Evolutionary conservation across 73 alveolate species (phyloP), one percentile per base, ranked within the genome.

Genomic region (Tetrahymena elliotti): DNA sequence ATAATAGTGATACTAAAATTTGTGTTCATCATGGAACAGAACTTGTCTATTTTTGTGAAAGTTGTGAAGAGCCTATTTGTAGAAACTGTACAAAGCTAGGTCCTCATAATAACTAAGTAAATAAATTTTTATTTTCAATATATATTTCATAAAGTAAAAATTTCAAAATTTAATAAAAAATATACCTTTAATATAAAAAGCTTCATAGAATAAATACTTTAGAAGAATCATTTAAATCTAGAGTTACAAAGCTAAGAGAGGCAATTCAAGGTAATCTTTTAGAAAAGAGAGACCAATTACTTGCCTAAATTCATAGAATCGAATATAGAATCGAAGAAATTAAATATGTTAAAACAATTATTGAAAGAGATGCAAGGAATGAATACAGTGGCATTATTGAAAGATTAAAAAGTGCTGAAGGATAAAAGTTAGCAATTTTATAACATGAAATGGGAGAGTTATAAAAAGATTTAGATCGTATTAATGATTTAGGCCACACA

Each of bases 61-160:
- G 99, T 24, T 98, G 99, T 94, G 99, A 99, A 94, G 99, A 99
- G 93, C 98, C 99, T 6, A 98, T 99, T 35, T 98, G 99, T 95
- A 97, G 97, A 54, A 99, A 99, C 94, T 99, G 99, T 96, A 98
- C 99, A 47, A 97, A 98, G 27, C 96, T 98, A 97, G 99, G 99
- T 5, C 99, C 99, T 47, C 99, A 99, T 95, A 99, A 98, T 96
- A 98, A 99, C 35, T 96, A 98, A 68, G 88, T 68, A 68, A 68
- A 68, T 68, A 27, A 6, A 68, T 16, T 68, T 68, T 68, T 47
- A 47, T 47, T 47, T 27, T 47, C 13, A 47, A 47, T 8, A 47
- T 18, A 47, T 47, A 47, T 47, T 47, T 47, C 13, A 18, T 47
- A 18, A 47, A 47, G 82, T 18, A 47, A 12, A 47, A 47, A 47